phyloP scores from a whole-genome alignment of 2,329 filamentous ascomycete genomes.

The Byssoonygena ceratinophila region DNA sequence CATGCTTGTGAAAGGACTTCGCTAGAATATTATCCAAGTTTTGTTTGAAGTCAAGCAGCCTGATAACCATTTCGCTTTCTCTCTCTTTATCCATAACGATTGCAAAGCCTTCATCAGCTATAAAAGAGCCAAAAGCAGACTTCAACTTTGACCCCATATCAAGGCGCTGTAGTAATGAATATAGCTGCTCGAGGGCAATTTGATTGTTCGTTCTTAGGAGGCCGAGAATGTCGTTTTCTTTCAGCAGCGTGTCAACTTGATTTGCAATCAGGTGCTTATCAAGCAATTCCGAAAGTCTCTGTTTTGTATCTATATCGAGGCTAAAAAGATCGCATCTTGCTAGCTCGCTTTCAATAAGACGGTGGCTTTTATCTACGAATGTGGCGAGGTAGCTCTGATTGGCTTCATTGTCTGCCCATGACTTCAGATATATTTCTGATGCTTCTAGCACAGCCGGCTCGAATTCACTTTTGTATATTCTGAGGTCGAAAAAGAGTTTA shows the following conservation, averaged over 20 bases:
- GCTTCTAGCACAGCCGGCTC: conserved; percentile 61
- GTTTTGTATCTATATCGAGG: conserved; percentile 72
- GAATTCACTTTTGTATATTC: conserved; percentile 67
- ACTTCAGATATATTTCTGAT: conserved; percentile 57
- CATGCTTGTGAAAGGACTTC: conserved; percentile 64
- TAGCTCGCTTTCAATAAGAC: conserved; percentile 61
- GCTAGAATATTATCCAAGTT: conserved; percentile 66
- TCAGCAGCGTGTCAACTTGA: conserved; percentile 56
- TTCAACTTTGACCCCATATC: conserved; percentile 60
- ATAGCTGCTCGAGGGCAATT: conserved; percentile 62
- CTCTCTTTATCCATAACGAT: conserved; percentile 74
- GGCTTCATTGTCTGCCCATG: conserved; percentile 59
- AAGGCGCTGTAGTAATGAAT: conserved; percentile 63
- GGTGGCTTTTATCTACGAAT: conserved; percentile 62
- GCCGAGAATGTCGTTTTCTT: conserved; percentile 56
- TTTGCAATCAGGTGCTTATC: conserved; percentile 61
- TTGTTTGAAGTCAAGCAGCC: conserved; percentile 69
- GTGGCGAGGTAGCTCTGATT: conserved; percentile 53
- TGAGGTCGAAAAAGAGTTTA: conserved; percentile 73
- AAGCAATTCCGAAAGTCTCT: conserved; percentile 60
- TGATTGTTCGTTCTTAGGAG: conserved; percentile 62
- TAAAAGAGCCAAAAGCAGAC: conserved; percentile 66
- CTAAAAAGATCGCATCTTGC: conserved; percentile 68
- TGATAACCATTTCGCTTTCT: conserved; percentile 74
- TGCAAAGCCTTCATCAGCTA: conserved; percentile 58